These are phyloP conservation scores for Calocera viscosa DNA, from an alignment of 768 basidiomycete species.

Conservation along the genomic window DNA sequence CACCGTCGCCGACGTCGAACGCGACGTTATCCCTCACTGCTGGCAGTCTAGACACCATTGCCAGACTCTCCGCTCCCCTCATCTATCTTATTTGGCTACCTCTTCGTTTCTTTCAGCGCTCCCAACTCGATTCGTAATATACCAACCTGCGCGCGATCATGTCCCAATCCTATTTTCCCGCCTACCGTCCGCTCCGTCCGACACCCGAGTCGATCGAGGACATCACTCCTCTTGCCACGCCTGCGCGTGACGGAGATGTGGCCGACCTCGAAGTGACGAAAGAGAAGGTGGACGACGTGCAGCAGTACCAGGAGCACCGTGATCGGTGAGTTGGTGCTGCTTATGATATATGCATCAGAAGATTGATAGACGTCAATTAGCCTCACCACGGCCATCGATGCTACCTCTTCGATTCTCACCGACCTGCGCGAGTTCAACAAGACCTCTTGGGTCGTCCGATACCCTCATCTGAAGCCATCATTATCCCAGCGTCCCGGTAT, in stretches of 20 bases:
- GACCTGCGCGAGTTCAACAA: slow-evolving; percentile 73
- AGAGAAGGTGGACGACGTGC: slow-evolving; percentile 7
- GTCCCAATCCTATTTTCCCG: slow-evolving; percentile 1
- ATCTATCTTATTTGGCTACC: neutral
- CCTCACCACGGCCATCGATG: slow-evolving; percentile 63
- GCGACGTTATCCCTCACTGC: slow-evolving; percentile 2
- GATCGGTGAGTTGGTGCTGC: neutral
- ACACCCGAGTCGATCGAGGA: neutral
- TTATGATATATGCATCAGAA: too few relatives aligned
- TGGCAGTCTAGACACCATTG: slow-evolving; percentile 6
- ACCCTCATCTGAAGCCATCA: slow-evolving; percentile 50
- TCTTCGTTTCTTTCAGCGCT: neutral
- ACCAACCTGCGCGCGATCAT: neutral
- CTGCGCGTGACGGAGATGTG: neutral
- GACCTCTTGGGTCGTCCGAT: slow-evolving; percentile 76
- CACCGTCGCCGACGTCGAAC: slow-evolving; percentile 1
- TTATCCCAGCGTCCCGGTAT: slow-evolving; percentile 7
- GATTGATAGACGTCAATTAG: slow-evolving; percentile 28
- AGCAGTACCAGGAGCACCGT: slow-evolving; percentile 5
- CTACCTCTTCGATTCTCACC: slow-evolving; percentile 51
- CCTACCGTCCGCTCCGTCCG: neutral
- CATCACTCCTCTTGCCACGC: neutral
- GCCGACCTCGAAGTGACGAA: neutral
- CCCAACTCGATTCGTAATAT: neutral
- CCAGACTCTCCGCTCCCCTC: neutral